Evolutionary conservation across 2,329 filamentous ascomycete genomes (phyloP), one percentile per base, ranked within the genome.

Genomic region (Orbilia blumenaviensis): DNA sequence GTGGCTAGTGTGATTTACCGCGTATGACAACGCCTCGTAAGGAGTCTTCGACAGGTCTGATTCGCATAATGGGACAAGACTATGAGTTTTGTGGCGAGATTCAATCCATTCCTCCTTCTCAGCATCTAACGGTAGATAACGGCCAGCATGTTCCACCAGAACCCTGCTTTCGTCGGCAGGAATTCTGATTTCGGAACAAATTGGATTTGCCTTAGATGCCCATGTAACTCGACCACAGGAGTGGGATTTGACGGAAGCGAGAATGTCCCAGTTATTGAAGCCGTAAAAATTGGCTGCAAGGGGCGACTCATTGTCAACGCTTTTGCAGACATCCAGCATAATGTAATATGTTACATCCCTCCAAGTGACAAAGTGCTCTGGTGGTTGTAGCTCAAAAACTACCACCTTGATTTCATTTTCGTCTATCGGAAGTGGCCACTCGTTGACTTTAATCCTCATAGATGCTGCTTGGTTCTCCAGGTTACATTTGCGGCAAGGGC

Each of bases 351-450:
- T 79, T n/a, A 44, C 32, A 18, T 79, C 66, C 41, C 78, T 66
- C 78, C 78, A 79, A 7, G 52, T 23, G 10, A 54, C 61, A 56
- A 79, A 78, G 1, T 60, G 46, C 2, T 7, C 27, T 3, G 78
- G 78, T 9, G 72, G 76, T 46, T 72, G 58, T 23, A 79, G 36
- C 41, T 79, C 78, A 29, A 79, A 79, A 10, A 79, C 4, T 9
- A 73, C 69, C 1, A 34, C 25, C 16, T 42, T 66, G 2, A 52
- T 34, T 29, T 62, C 25, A 1, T 4, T 5, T 0, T 46, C 0
- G 0, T 82, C 14, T 0, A 42, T 29, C 0, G 87, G 85, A 0
- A 90, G 81, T 0, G 88, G 88, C 87, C 87, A 89, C 79, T 90
- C 88, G 75, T 88, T 83, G 5, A 87, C 79, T 0, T 36, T 0